Evolutionary conservation across 2,329 filamentous ascomycete species (phyloP).

Genomic region (Penicillium verrucosum): DNA sequence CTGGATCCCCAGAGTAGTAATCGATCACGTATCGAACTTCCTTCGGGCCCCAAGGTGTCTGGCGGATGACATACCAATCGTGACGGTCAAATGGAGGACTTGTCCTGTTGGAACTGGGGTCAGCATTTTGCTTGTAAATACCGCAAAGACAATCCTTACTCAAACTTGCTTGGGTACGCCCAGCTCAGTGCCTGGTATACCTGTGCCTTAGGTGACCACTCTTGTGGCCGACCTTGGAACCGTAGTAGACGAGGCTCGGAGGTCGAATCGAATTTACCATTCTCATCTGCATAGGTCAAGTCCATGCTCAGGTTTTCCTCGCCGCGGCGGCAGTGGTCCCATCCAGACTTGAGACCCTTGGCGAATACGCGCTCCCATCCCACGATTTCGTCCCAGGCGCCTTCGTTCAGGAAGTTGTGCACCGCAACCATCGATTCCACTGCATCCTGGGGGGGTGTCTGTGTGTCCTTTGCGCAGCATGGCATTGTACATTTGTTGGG

Average conservation of each 20-base stretch:
- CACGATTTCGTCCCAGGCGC: slow-evolving; percentile 92
- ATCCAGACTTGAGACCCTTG: slow-evolving; percentile 67
- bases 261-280: slow-evolving; percentile 29
- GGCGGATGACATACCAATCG: slow-evolving; percentile 88
- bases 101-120: slow-evolving; percentile 50
- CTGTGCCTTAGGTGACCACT: slow-evolving; percentile 86
- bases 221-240: slow-evolving; percentile 85
- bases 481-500: slow-evolving; percentile 99
- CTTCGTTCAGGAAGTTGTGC: slow-evolving; percentile 97
- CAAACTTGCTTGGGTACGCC: slow-evolving; percentile 76
- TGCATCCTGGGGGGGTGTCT: slow-evolving; percentile 87
- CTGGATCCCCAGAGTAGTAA: slow-evolving; percentile 82
- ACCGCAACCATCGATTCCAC: slow-evolving; percentile 97
- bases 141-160: slow-evolving; percentile 48
- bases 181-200: slow-evolving; percentile 77
- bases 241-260: slow-evolving; percentile 70
- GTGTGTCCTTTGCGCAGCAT: slow-evolving; percentile 93
- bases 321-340: slow-evolving; percentile 69
- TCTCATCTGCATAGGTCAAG: slow-evolving; percentile 51
- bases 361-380: slow-evolving; percentile 88
- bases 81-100: slow-evolving; percentile 93
- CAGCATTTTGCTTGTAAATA: slow-evolving; percentile 6
- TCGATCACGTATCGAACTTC: slow-evolving; percentile 95
- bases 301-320: slow-evolving; percentile 63
- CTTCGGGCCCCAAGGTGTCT: slow-evolving; percentile 62